Evolutionary conservation across 179 eudicot genomes (phyloP).

Genomic region (Drosera spatulata): DNA sequence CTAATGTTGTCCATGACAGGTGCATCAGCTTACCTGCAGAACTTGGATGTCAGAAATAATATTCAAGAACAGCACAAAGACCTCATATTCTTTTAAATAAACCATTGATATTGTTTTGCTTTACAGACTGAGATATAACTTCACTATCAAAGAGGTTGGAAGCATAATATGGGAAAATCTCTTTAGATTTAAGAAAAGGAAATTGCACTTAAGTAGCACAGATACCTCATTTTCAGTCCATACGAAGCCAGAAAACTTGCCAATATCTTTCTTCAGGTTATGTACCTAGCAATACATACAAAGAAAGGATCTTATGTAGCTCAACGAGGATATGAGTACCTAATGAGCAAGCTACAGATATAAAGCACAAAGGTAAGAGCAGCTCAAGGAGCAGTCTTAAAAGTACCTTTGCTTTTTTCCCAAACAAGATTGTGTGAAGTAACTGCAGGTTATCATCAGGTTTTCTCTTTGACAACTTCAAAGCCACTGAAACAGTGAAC

Average conservation of each 20-base stretch:
- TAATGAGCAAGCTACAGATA: background rate
- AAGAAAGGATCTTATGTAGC: background rate
- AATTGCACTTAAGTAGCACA: background rate
- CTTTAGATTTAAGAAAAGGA: background rate
- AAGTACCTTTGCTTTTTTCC: slow-evolving; percentile 76
- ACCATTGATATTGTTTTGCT: no score
- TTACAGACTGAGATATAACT: no score
- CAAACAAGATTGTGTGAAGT: slow-evolving; percentile 69
- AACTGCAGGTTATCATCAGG: slow-evolving; percentile 89
- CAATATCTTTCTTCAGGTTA: slow-evolving; percentile 63
- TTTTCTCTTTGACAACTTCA: slow-evolving; percentile 82
- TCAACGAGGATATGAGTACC: background rate
- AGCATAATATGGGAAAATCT: no score
- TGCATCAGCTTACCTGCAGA: no score
- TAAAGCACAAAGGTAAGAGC: background rate
- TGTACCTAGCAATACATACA: slow-evolving; percentile 25
- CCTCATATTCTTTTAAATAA: no score
- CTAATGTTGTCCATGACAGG: no score
- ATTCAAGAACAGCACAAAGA: no score
- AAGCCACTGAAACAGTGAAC: slow-evolving; percentile 69
- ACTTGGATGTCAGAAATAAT: no score
- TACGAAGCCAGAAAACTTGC: slow-evolving; percentile 81
- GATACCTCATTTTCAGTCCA: slow-evolving; percentile 81
- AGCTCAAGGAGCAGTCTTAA: slow-evolving; percentile 5
- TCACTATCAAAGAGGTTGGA: no score